Conservation (phyloP, 305 asterid genomes). For the Solanum hybrid region DNA sequence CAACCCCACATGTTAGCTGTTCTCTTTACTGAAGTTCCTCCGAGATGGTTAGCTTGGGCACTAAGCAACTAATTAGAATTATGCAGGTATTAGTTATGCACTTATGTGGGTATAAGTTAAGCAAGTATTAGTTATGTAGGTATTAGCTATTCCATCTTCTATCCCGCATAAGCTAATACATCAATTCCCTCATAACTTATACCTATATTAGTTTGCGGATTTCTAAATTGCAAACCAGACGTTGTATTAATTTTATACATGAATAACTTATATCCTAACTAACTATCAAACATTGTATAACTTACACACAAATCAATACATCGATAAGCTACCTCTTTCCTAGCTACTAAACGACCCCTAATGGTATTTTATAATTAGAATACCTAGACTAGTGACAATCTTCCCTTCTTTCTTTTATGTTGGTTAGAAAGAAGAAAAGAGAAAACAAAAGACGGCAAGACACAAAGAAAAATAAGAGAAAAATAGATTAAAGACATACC, state of each 20-base stretch:
- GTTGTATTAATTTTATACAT: too few species aligned
- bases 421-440: neutral
- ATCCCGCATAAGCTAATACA: neutral
- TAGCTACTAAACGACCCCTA: neutral
- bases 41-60: neutral
- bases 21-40: neutral
- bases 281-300: neutral
- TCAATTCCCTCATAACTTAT: neutral
- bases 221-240: neutral
- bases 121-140: neutral
- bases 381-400: neutral
- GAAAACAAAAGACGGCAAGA: neutral
- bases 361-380: neutral
- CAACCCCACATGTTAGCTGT: neutral
- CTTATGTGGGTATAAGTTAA: neutral
- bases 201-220: neutral
- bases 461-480: neutral
- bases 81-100: neutral
- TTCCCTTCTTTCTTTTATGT: neutral
- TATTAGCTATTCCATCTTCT: too few species aligned
- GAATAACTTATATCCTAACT: neutral
- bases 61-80: neutral
- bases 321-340: neutral
- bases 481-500: conserved; percentile 42
- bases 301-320: neutral